Conservation (phyloP, 2,329 filamentous ascomycete genomes). For the Clarireedia sp. region DNA sequence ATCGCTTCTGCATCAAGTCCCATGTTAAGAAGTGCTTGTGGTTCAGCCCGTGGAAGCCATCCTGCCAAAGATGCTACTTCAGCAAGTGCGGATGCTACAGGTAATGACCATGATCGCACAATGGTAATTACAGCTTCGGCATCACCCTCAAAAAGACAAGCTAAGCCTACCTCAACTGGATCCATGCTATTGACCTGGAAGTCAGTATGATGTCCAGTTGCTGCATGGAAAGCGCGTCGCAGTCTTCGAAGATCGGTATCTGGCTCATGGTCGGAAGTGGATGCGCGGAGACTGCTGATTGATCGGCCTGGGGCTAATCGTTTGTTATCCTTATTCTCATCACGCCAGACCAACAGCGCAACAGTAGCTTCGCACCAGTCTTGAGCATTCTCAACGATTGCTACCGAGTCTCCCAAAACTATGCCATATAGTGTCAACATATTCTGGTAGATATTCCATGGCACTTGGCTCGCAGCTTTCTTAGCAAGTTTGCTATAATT, state of each 20-base stretch:
- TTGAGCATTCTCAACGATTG: constrained; percentile 69
- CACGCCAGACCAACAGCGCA: constrained; percentile 84
- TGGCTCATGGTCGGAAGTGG: constrained; percentile 37
- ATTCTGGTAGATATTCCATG: constrained; percentile 84
- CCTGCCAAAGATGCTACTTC: constrained; percentile 77
- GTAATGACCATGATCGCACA: constrained; percentile 71
- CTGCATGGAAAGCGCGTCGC: constrained; percentile 57
- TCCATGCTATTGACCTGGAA: constrained; percentile 72
- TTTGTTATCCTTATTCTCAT: constrained; percentile 58
- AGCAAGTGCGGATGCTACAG: constrained; percentile 67
- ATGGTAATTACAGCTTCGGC: constrained; percentile 67
- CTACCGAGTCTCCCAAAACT: constrained; percentile 64
- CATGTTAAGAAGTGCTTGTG: constrained; percentile 46
- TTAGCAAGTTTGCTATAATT: constrained; percentile 59
- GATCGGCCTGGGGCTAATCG: constrained; percentile 23
- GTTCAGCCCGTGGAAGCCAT: constrained; percentile 63
- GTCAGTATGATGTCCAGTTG: constrained; percentile 57
- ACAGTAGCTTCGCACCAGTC: constrained; percentile 91
- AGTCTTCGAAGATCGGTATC: constrained; percentile 70
- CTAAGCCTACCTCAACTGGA: constrained; percentile 71
- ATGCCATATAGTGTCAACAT: constrained; percentile 74
- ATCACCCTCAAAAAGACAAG: constrained; percentile 76
- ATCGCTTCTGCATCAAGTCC: constrained; percentile 73
- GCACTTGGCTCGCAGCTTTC: constrained; percentile 77
- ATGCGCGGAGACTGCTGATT: constrained; percentile 20